Conservation (phyloP, 352 stramenopile species). For the Phytophthora pluvialis region DNA sequence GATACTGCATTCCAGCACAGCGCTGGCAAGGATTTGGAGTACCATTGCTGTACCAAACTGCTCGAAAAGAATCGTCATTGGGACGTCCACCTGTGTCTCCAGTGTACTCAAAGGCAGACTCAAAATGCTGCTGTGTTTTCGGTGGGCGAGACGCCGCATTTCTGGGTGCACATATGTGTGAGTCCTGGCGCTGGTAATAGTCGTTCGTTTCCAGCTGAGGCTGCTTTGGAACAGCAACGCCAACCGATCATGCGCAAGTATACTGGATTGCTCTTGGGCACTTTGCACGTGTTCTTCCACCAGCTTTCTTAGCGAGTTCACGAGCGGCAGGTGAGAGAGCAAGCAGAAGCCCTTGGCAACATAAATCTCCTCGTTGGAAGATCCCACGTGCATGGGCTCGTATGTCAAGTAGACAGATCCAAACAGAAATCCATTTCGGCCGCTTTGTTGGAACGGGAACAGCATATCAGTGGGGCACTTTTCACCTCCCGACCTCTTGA, state of each 20-base stretch:
- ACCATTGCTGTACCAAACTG: constrained; percentile 70
- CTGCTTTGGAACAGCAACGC: constrained; percentile 51
- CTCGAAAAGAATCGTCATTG: constrained; percentile 69
- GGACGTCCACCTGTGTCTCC: constrained; percentile 70
- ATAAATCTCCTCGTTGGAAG: constrained; percentile 53
- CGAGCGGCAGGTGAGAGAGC: constrained; percentile 67
- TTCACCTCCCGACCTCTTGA: constrained; percentile 43
- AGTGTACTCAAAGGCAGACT: constrained; percentile 46
- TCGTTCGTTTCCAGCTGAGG: constrained; percentile 44
- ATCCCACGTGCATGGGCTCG: constrained; percentile 53
- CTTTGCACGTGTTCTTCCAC: constrained; percentile 60
- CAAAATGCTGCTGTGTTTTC: constrained; percentile 51
- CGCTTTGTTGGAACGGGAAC: constrained; percentile 83
- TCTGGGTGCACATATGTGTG: constrained; percentile 42
- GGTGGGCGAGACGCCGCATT: constrained; percentile 41
- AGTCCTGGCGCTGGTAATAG: constrained; percentile 37
- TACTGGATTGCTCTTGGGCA: constrained; percentile 38
- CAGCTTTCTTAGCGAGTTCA: constrained; percentile 62
- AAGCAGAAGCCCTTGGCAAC: constrained; percentile 75
- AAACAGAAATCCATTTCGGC: constrained; percentile 74
- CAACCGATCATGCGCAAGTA: constrained; percentile 59
- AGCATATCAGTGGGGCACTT: constrained; percentile 58
- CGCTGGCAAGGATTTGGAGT: constrained; percentile 81
- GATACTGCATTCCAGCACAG: constrained; percentile 88
- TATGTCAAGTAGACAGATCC: constrained; percentile 83